phyloP scores from a whole-genome alignment of 306 rosid genomes.

The Clitoria ternatea region DNA sequence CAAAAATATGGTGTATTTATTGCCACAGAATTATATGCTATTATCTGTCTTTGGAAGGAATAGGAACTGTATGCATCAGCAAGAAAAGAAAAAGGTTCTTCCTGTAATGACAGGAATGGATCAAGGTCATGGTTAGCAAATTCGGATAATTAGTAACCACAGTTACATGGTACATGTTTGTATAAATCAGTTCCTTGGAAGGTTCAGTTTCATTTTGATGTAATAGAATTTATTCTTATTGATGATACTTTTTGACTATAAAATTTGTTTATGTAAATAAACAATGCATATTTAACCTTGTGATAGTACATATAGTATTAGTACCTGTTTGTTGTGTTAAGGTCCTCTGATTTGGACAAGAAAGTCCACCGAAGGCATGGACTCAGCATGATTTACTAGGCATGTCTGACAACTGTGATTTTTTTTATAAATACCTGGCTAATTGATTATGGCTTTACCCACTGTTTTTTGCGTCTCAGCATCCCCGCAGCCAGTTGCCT shows the following conservation, averaged over 20 bases:
- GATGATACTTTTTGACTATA: neutral
- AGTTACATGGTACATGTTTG: neutral
- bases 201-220: constrained; percentile 14
- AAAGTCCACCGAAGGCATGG: no score
- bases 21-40: neutral
- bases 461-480: no score
- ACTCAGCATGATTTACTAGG: no score
- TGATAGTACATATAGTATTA: neutral
- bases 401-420: no score
- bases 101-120: neutral
- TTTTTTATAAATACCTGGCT: no score
- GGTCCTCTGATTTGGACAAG: no score
- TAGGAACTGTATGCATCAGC: neutral
- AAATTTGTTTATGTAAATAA: constrained; percentile 12
- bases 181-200: neutral
- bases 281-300: neutral
- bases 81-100: neutral
- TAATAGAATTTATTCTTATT: neutral
- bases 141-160: neutral
- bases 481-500: no score
- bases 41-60: constrained; percentile 11
- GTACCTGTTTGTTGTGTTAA: no score
- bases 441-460: no score
- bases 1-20: neutral
- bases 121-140: neutral